These are phyloP conservation scores for Podosphaera aphanis DNA, from an alignment of 2,329 filamentous ascomycete species.

Conservation along the genomic window DNA sequence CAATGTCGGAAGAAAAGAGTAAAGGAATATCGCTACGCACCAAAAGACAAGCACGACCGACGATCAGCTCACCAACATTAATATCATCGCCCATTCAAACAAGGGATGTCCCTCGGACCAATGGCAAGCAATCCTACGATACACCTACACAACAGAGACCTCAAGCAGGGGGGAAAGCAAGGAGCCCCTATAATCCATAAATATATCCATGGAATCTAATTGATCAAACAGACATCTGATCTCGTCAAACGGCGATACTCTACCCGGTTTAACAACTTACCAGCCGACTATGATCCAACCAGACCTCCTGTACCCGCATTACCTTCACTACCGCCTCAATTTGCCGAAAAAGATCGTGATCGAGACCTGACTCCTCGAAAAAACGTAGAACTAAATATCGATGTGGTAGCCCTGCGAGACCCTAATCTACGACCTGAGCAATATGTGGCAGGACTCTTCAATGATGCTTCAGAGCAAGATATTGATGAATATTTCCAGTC, in stretches of 20 bases:
- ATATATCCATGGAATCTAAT: slow-evolving; percentile 2
- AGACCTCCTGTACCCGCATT: slow-evolving; percentile 49
- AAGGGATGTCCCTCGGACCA: slow-evolving; percentile 19
- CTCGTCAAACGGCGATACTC: slow-evolving; percentile 89
- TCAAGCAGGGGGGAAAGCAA: slow-evolving; percentile 32
- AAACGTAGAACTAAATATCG: slow-evolving; percentile 39
- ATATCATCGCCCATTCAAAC: slow-evolving; percentile 37
- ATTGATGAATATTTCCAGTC: slow-evolving; percentile 15
- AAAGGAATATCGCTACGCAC: slow-evolving; percentile 37
- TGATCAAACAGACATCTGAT: slow-evolving; percentile 33
- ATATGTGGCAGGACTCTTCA: slow-evolving; percentile 29
- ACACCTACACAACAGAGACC: slow-evolving; percentile 22
- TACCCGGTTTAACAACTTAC: slow-evolving; percentile 63
- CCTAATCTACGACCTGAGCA: slow-evolving; percentile 59
- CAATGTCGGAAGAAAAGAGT: slow-evolving; percentile 37
- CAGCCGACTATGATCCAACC: slow-evolving; percentile 42
- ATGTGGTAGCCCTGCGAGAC: slow-evolving; percentile 57
- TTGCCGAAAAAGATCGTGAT: slow-evolving; percentile 8
- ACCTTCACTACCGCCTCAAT: slow-evolving; percentile 38
- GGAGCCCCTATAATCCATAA: neutral
- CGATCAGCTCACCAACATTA: slow-evolving; percentile 37
- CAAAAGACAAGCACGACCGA: slow-evolving; percentile 36
- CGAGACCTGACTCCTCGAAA: slow-evolving; percentile 13
- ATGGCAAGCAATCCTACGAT: slow-evolving; percentile 15
- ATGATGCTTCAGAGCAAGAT: slow-evolving; percentile 15